A percentile compares a stretch with the other conserved stretches of the same genome.
Conservation (phyloP, 768 basidiomycete genomes). For the Boletus sensibilis region DNA sequence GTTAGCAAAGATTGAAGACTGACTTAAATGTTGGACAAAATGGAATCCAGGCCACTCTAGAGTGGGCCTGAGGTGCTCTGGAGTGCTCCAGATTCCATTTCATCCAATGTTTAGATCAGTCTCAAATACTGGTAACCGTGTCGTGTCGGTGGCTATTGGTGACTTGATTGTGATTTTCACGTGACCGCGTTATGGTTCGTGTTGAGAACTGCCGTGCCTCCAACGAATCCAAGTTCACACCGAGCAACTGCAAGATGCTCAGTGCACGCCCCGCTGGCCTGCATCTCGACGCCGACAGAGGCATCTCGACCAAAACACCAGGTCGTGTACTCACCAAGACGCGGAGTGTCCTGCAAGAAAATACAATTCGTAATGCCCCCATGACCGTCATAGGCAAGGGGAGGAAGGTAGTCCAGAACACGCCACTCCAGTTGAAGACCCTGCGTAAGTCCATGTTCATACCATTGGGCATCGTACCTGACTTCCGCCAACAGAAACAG, state of each 20-base stretch:
- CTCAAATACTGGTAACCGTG: no score
- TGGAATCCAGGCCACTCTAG: no score
- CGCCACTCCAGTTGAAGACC: constrained; percentile 34
- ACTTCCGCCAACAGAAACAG: constrained; percentile 15
- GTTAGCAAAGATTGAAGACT: no score
- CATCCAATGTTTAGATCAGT: no score
- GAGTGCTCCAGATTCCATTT: no score
- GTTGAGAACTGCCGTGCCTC: neutral
- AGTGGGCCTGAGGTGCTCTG: no score
- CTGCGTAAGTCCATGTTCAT: constrained; percentile 23
- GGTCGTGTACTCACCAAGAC: constrained; percentile 45
- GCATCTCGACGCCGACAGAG: constrained; percentile 29
- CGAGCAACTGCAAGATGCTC: constrained; percentile 26
- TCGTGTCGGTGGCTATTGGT: neutral
- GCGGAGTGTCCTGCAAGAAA: constrained; percentile 46
- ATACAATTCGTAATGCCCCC: constrained; percentile 40
- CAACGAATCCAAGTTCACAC: neutral
- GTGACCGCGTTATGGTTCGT: constrained; percentile 30
- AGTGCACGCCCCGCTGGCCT: constrained; percentile 24
- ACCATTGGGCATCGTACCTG: neutral
- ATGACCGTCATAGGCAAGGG: constrained; percentile 47
- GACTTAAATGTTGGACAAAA: no score
- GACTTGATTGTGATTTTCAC: constrained; percentile 13
- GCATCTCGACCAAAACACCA: constrained; percentile 48
- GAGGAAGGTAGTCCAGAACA: constrained; percentile 38